These are phyloP conservation scores for Earliella scabrosa DNA, from an alignment of 1,284 basidiomycete genomes.

Conservation along the genomic window DNA sequence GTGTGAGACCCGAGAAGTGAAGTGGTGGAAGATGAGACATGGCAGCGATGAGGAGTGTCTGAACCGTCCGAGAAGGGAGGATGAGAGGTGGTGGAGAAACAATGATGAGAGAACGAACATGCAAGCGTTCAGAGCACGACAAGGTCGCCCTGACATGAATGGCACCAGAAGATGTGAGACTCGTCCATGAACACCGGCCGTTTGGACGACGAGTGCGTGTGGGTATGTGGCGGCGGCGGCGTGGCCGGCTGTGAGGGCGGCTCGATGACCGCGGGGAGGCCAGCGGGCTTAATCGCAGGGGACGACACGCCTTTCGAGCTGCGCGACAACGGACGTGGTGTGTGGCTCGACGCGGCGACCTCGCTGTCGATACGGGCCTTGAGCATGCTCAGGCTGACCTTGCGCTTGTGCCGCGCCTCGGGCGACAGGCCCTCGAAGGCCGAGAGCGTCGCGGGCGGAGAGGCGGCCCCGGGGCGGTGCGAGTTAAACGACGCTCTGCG, in stretches of 20 bases:
- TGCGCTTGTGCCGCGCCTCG: slow-evolving; percentile 82
- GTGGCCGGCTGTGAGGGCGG: slow-evolving; percentile 23
- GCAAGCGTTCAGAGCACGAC: slow-evolving; percentile 64
- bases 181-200: slow-evolving; percentile 80
- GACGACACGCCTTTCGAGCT: slow-evolving; percentile 10
- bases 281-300: slow-evolving; percentile 40
- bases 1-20: neutral
- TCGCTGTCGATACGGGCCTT: slow-evolving; percentile 89
- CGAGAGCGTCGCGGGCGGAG: slow-evolving; percentile 41
- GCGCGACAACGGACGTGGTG: slow-evolving; percentile 51
- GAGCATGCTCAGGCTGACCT: slow-evolving; percentile 85
- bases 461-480: slow-evolving; percentile 41
- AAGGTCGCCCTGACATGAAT: slow-evolving; percentile 76
- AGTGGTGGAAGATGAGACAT: neutral
- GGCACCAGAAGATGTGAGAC: slow-evolving; percentile 85
- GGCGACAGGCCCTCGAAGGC: slow-evolving; percentile 56
- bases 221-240: slow-evolving; percentile 18
- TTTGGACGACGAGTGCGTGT: slow-evolving; percentile 16
- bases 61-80: neutral
- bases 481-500: slow-evolving; percentile 53
- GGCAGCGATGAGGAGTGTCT: neutral
- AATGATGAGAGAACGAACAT: neutral
- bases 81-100: neutral
- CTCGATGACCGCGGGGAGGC: slow-evolving; percentile 37
- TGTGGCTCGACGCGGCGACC: slow-evolving; percentile 46